Base-by-base conservation (phyloP, 2,329 filamentous ascomycete genomes). In the Fusarium secorum region DNA sequence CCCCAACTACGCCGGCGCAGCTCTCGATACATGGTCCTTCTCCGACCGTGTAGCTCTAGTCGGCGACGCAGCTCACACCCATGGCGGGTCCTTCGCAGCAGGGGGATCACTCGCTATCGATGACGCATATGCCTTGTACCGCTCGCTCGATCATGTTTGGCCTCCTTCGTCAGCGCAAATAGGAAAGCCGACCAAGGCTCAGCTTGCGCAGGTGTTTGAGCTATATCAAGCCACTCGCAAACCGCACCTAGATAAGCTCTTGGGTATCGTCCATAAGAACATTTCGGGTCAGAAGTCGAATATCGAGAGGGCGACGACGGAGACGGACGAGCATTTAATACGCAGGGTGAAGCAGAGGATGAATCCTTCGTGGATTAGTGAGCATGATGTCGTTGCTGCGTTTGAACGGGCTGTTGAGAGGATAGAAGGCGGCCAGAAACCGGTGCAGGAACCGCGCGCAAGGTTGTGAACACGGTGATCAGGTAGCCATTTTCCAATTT, bases 181-280 rank as follows among this genome's bases (percentile, higher is more conserved):
- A 0, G 66, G 15, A 36, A 73, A 72, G 49, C 71, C 70, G 2
- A 56, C 66, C 8, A 62, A 64, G 9, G 33, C 39, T 17, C 41
- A 74, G 20, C 67, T 84, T 8, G 56, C 68, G 1, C 69, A 60
- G 17, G 80, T 81, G 0, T 68, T 85, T 22, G 58, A 63, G 5
- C 60, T 85, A 18, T 85, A 85, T 60, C 81, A 83, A 57, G 76
- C 72, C n/a, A 83, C 82, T 1, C 77, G 84, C 32, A 82, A 83
- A 33, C 77, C 76, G 1, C 83, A 85, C 57, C 81, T 83, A 0
- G 79, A 81, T 41, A 64, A 61, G 41, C 72, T 74, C 17, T 75
- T 77, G 39, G 39, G 45, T 1, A 58, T 69, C 7, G 70, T 73
- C 2, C 64, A 66, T 35, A 69, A 65, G 13, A 61, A 66, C 9